Conservation (phyloP, 108 stramenopile species). For the Skeletonema marinoi region DNA sequence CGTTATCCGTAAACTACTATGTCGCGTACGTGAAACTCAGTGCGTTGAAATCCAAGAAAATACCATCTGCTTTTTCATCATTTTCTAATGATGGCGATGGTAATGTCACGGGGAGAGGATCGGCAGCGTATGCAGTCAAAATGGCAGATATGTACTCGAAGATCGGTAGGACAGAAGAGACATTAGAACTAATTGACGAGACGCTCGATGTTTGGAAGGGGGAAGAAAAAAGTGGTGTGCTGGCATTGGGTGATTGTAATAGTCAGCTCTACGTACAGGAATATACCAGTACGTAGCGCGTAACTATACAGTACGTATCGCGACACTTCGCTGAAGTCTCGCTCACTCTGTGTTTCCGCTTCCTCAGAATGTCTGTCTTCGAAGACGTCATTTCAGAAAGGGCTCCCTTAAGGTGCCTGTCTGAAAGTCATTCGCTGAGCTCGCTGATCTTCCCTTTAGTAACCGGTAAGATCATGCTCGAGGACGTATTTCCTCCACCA, state of each 20-base stretch:
- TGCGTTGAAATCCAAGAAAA: neutral
- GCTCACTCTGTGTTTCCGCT: too few species aligned
- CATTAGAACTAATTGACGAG: constrained; percentile 28
- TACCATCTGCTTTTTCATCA: neutral
- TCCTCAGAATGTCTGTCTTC: too few species aligned
- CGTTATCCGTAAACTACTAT: constrained; percentile 13
- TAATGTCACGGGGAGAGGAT: constrained; percentile 9
- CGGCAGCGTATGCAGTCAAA: constrained; percentile 32
- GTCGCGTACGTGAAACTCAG: constrained; percentile 24
- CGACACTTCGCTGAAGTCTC: too few species aligned
- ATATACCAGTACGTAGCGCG: too few species aligned
- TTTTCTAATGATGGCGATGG: neutral
- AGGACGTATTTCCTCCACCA: too few species aligned
- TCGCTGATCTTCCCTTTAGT: too few species aligned
- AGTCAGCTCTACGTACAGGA: too few species aligned
- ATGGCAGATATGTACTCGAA: constrained; percentile 46
- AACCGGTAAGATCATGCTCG: too few species aligned
- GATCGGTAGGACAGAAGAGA: constrained; percentile 31
- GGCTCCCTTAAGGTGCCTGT: too few species aligned
- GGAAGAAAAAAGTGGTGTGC: constrained; percentile 3
- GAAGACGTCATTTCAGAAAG: too few species aligned
- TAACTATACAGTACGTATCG: too few species aligned
- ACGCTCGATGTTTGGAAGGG: constrained; percentile 21
- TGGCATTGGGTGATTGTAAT: constrained; percentile 15
- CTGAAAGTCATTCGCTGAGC: too few species aligned